phyloP scores from a whole-genome alignment of 2,329 filamentous ascomycete species.

The Xylariaceae sp. region DNA sequence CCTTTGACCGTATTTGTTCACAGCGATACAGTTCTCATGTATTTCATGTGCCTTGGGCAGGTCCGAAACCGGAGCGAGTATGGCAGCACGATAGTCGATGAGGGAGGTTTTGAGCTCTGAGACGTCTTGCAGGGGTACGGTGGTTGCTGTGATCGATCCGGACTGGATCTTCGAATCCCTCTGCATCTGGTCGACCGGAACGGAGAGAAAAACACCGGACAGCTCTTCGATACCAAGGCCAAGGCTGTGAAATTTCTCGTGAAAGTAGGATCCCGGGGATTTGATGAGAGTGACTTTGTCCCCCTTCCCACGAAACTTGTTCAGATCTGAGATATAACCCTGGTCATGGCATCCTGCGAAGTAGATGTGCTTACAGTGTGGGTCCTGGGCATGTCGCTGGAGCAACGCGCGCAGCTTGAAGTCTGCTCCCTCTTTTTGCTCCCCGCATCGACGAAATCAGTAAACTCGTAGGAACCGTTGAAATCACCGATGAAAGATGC shows the following conservation, averaged over 20 bases:
- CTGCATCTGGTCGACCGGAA: slow-evolving; percentile 4
- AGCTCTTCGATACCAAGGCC: slow-evolving; percentile 49
- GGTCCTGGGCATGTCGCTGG: slow-evolving; percentile 51
- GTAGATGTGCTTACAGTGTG: slow-evolving; percentile 61
- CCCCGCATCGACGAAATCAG: slow-evolving; percentile 59
- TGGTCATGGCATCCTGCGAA: slow-evolving; percentile 60
- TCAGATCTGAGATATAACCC: slow-evolving; percentile 54
- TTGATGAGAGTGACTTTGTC: slow-evolving; percentile 54
- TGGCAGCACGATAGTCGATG: slow-evolving; percentile 3
- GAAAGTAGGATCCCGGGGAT: slow-evolving; percentile 42
- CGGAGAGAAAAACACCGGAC: slow-evolving; percentile 46
- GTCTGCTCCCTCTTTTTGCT: slow-evolving; percentile 56
- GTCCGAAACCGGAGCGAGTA: slow-evolving; percentile 6
- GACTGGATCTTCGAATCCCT: slow-evolving; percentile 1
- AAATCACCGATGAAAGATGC: slow-evolving; percentile 54
- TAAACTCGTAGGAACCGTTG: slow-evolving; percentile 52
- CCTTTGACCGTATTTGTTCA: slow-evolving; percentile 27
- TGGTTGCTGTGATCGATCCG: slow-evolving; percentile 1
- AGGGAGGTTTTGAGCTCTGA: too few species aligned
- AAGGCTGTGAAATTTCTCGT: slow-evolving; percentile 49
- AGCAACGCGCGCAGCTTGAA: slow-evolving; percentile 53
- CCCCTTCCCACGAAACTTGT: slow-evolving; percentile 44
- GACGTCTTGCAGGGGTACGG: too few species aligned
- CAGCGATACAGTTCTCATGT: slow-evolving; percentile 23
- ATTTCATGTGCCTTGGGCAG: slow-evolving; percentile 26